Evolutionary conservation across 164 flowering plant species (phyloP).

Genomic region (Stephania yunnanensis): DNA sequence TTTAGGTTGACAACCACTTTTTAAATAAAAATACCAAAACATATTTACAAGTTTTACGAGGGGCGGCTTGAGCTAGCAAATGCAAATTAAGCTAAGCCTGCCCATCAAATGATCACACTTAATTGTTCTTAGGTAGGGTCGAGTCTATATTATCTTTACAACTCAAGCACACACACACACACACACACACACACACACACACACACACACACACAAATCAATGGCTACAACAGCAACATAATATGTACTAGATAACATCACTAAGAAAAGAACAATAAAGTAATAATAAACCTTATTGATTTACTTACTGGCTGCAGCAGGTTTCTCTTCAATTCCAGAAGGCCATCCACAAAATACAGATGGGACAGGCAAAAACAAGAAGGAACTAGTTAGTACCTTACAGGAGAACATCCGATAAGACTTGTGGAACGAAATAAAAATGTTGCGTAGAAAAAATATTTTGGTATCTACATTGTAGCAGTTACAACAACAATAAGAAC

Average conservation of each 20-base stretch:
- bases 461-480: background rate
- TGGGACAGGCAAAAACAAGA: background rate
- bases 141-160: too few relatives aligned
- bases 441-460: background rate
- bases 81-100: too few relatives aligned
- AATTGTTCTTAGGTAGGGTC: too few relatives aligned
- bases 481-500: background rate
- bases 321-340: slow-evolving; percentile 71
- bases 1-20: too few relatives aligned
- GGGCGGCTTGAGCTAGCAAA: too few relatives aligned
- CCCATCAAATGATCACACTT: too few relatives aligned
- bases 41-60: too few relatives aligned
- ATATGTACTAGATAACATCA: background rate
- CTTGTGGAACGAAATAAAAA: background rate
- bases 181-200: background rate
- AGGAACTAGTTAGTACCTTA: background rate
- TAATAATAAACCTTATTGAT: background rate
- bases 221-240: background rate
- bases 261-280: background rate
- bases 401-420: background rate
- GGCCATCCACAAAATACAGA: slow-evolving; percentile 12
- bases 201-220: background rate
- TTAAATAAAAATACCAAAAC: too few relatives aligned
- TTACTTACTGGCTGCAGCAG: slow-evolving; percentile 82
- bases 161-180: too few relatives aligned